Conservation (phyloP, 1,139 yeast species). For the Zygoascus sp. region DNA sequence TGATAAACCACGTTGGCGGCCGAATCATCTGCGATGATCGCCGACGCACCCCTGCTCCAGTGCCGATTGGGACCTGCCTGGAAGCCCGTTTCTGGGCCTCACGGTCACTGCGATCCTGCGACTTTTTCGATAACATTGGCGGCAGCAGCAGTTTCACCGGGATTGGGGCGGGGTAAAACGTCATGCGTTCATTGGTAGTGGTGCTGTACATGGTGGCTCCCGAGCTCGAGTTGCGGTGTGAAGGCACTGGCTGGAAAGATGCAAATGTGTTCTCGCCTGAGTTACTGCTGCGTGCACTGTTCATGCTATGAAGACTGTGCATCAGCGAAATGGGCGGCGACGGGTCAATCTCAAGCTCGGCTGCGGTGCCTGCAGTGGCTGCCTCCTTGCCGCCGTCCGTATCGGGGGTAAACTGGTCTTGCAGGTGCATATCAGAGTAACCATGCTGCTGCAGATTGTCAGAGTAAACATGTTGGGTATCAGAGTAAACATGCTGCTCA, state of each 20-base stretch:
- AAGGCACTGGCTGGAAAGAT: background rate
- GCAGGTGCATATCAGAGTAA: too few relatives aligned
- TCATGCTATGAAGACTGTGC: background rate
- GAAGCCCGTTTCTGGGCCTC: background rate
- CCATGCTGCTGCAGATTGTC: too few relatives aligned
- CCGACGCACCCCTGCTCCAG: conserved; percentile 1
- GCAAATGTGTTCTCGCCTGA: background rate
- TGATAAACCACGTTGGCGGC: conserved; percentile 22
- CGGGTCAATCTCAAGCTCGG: conserved; percentile 6
- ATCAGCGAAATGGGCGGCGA: background rate
- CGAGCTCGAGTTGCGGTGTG: background rate
- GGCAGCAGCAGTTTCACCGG: conserved; percentile 29
- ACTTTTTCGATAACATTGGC: conserved; percentile 26
- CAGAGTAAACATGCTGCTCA: too few relatives aligned
- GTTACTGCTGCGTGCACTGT: background rate
- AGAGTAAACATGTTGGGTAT: too few relatives aligned
- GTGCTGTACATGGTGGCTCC: background rate
- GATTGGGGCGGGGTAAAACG: conserved; percentile 36
- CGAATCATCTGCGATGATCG: conserved; percentile 13
- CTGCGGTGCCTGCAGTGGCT: too few relatives aligned
- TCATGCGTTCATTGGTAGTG: conserved; percentile 16
- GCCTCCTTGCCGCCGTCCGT: too few relatives aligned
- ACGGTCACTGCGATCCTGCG: conserved; percentile 13
- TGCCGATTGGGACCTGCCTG: conserved; percentile 1
- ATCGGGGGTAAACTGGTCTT: too few relatives aligned